A percentile compares a stretch with the other conserved stretches of the same genome.
Evolutionary conservation across 2,329 filamentous ascomycete species (phyloP).

Genomic region (Aspergillus novoparasiticus): DNA sequence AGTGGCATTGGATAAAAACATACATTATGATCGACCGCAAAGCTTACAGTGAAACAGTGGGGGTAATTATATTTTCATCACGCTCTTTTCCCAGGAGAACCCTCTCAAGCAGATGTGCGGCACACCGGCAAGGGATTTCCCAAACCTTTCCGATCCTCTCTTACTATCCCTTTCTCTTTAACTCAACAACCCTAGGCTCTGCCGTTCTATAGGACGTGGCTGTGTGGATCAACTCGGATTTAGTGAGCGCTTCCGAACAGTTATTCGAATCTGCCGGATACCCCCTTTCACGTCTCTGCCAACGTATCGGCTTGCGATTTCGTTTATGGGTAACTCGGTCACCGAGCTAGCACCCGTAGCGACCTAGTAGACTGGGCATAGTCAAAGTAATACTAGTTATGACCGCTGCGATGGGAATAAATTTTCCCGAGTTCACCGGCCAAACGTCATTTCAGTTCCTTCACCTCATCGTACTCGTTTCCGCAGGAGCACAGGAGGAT

Average conservation of each 20-base stretch:
- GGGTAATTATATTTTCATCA: neutral
- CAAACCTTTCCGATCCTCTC: neutral
- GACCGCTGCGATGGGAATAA: neutral
- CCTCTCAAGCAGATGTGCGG: neutral
- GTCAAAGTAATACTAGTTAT: neutral
- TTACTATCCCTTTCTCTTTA: neutral
- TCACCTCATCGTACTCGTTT: neutral
- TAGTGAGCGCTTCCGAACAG: neutral
- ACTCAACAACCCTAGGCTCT: neutral
- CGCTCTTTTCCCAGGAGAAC: neutral
- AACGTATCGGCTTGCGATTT: neutral
- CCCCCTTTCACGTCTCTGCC: neutral
- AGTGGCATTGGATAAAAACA: neutral
- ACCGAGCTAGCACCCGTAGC: neutral
- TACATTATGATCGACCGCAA: neutral
- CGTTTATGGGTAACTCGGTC: neutral
- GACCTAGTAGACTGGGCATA: neutral
- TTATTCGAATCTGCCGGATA: neutral
- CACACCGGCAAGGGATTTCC: neutral
- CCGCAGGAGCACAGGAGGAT: neutral
- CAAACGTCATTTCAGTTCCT: neutral
- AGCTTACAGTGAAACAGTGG: neutral
- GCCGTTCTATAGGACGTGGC: neutral
- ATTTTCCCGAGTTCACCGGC: neutral
- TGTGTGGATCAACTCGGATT: neutral